Percentiles rank a stretch among this genome's conserved stretches.
These are phyloP conservation scores for Cystofilobasidium macerans DNA, from an alignment of 768 basidiomycete species.

Conservation along the genomic window DNA sequence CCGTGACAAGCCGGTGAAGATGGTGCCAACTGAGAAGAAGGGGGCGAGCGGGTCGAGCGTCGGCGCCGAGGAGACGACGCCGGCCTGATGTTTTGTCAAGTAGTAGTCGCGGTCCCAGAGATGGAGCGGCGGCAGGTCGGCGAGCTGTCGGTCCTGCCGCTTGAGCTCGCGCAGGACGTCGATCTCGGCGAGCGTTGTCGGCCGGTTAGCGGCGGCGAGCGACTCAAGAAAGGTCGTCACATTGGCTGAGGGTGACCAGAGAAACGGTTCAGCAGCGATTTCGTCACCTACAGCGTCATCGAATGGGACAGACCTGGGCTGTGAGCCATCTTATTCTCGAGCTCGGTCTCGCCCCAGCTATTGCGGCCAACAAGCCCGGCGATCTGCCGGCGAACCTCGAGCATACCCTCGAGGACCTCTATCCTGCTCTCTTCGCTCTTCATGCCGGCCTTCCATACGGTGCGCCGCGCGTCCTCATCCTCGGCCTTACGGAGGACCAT, in stretches of 20 bases:
- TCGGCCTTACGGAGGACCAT: slow-evolving; percentile 87
- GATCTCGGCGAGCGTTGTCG: slow-evolving; percentile 64
- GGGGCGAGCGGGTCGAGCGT: slow-evolving; percentile 45
- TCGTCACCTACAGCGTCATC: too few relatives aligned
- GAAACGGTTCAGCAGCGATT: neutral
- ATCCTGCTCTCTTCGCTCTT: slow-evolving; percentile 47
- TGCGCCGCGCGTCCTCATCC: slow-evolving; percentile 65
- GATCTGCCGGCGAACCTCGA: slow-evolving; percentile 66
- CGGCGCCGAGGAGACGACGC: slow-evolving; percentile 46
- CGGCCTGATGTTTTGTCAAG: slow-evolving; percentile 41
- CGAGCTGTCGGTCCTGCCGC: slow-evolving; percentile 50
- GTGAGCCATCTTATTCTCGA: slow-evolving; percentile 95
- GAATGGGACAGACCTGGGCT: slow-evolving; percentile 55
- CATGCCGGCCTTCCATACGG: slow-evolving; percentile 72
- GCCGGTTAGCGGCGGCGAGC: slow-evolving; percentile 65
- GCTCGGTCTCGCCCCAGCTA: slow-evolving; percentile 74
- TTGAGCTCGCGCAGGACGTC: slow-evolving; percentile 52
- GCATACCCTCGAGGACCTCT: slow-evolving; percentile 59
- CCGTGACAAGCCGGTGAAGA: slow-evolving; percentile 80
- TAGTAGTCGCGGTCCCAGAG: slow-evolving; percentile 98
- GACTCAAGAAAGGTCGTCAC: slow-evolving; percentile 75
- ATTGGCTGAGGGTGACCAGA: slow-evolving; percentile 48
- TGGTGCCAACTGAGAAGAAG: slow-evolving; percentile 66
- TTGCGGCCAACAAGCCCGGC: slow-evolving; percentile 72
- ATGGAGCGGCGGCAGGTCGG: slow-evolving; percentile 50